These are phyloP conservation scores for Stemphylium lycopersici DNA, from an alignment of 2,329 filamentous ascomycete genomes.

Conservation along the genomic window DNA sequence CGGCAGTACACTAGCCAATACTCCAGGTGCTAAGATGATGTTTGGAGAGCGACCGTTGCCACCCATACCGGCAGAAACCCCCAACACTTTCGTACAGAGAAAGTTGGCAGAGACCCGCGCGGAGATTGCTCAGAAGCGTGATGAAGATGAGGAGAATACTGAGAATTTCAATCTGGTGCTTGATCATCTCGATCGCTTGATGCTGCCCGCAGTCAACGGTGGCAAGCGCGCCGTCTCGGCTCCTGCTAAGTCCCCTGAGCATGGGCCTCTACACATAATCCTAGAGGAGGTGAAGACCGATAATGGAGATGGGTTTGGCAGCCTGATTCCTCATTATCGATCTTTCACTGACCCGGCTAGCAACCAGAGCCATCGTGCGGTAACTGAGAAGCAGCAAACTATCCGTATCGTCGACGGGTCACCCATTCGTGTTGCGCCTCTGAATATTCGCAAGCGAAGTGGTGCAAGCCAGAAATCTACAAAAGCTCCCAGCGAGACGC, in stretches of 20 bases:
- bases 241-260: conserved; percentile 42
- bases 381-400: conserved; percentile 51
- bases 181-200: conserved; percentile 63
- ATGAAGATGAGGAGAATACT: conserved; percentile 53
- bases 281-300: conserved; percentile 56
- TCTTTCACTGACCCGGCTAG: conserved; percentile 53
- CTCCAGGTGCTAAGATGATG: conserved; percentile 34
- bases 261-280: conserved; percentile 56
- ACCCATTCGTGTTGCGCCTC: conserved; percentile 58
- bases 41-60: conserved; percentile 53
- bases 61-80: conserved; percentile 54
- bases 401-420: conserved; percentile 64
- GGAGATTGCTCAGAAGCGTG: conserved; percentile 60
- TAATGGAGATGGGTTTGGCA: conserved; percentile 39
- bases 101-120: conserved; percentile 65
- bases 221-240: conserved; percentile 56
- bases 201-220: conserved; percentile 50
- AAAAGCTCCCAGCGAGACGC: conserved; percentile 18
- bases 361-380: conserved; percentile 31
- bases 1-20: conserved; percentile 36
- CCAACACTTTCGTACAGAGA: conserved; percentile 59
- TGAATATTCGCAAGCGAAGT: conserved; percentile 62
- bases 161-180: conserved; percentile 66
- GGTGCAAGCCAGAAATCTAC: conserved; percentile 39
- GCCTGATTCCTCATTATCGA: conserved; percentile 42